Evolutionary conservation across 2,329 filamentous ascomycete species (phyloP).

Genomic region (Fusarium goolgardi): DNA sequence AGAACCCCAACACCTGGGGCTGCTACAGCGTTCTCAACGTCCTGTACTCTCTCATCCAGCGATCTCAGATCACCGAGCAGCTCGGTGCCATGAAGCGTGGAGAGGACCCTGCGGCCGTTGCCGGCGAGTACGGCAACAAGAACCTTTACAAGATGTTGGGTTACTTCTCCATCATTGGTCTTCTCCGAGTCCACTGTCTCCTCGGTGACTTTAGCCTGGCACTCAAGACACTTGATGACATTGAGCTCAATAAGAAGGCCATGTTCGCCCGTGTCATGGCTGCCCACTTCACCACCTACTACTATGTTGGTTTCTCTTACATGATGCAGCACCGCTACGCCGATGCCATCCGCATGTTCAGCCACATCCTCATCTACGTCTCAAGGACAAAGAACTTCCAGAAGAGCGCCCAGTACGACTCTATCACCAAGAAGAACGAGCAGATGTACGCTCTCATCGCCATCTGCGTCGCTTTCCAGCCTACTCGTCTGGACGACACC

Average conservation of each 20-base stretch:
- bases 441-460: slow-evolving; percentile 99
- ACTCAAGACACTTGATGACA: slow-evolving; percentile 98
- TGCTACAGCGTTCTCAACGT: slow-evolving; percentile 99
- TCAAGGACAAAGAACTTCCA: slow-evolving; percentile 99
- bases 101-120: slow-evolving; percentile 87
- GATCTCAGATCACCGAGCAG: slow-evolving; percentile 98
- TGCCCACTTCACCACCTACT: slow-evolving; percentile 99
- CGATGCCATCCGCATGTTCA: slow-evolving; percentile 99
- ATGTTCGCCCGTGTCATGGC: slow-evolving; percentile 99
- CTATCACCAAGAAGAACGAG: slow-evolving; percentile 99
- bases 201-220: slow-evolving; percentile 98
- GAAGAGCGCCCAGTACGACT: slow-evolving; percentile 98
- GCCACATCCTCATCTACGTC: slow-evolving; percentile 99
- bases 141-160: slow-evolving; percentile 98
- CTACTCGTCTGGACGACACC: slow-evolving; percentile 96
- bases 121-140: slow-evolving; percentile 94
- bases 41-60: slow-evolving; percentile 97
- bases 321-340: slow-evolving; percentile 99
- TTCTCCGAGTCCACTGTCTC: slow-evolving; percentile 94
- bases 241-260: slow-evolving; percentile 99
- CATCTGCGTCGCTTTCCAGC: slow-evolving; percentile 98
- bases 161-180: slow-evolving; percentile 98
- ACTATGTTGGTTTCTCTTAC: slow-evolving; percentile 99
- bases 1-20: slow-evolving; percentile 99
- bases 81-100: slow-evolving; percentile 92